Base-by-base conservation (phyloP, 768 basidiomycete species). In the Cyathus striatus region DNA sequence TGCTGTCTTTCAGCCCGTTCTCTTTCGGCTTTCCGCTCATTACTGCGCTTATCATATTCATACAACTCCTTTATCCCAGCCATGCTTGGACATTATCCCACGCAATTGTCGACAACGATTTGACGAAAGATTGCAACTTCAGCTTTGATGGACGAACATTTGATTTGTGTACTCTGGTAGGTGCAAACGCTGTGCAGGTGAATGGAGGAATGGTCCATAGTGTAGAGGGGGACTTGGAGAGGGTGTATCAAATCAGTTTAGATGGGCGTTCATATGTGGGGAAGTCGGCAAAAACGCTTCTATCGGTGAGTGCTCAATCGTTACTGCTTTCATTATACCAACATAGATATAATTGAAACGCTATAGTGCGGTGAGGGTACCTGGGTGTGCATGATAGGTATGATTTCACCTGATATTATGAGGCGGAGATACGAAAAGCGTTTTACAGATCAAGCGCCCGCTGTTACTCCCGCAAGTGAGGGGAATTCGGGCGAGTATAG, bases 361-460 rank as follows among this genome's bases (percentile, higher is more conserved):
- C 43, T 44, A 10, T 30, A 53, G 45, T 62, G 62, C 43, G 44
- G 52, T 32, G 49, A 52, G 23, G 51, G 50, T 16, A 59, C 59
- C 25, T 58, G 58, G 58, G 46, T 63, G 21, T 64, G 60, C 43
- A 50, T 65, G 47, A 50, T 51, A 38, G 53, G 64, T 61, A 45
- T 26, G 43, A 47, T 37, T 32, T 32, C 12, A 32, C 12, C n/a
- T n/a, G n/a, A n/a, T n/a, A n/a, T n/a, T n/a, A n/a, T n/a, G n/a
- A n/a, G n/a, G n/a, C n/a, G n/a, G n/a, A n/a, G n/a, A n/a, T n/a
- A n/a, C n/a, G n/a, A n/a, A n/a, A n/a, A n/a, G n/a, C n/a, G n/a
- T n/a, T n/a, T n/a, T n/a, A n/a, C n/a, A n/a, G n/a, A n/a, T n/a
- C n/a, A n/a, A n/a, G n/a, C n/a, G n/a, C n/a, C n/a, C n/a, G n/a